Evolutionary conservation across 495 filamentous ascomycete genomes (phyloP), one percentile per base, ranked within the genome.

Genomic region (Trichoderma reesei): DNA sequence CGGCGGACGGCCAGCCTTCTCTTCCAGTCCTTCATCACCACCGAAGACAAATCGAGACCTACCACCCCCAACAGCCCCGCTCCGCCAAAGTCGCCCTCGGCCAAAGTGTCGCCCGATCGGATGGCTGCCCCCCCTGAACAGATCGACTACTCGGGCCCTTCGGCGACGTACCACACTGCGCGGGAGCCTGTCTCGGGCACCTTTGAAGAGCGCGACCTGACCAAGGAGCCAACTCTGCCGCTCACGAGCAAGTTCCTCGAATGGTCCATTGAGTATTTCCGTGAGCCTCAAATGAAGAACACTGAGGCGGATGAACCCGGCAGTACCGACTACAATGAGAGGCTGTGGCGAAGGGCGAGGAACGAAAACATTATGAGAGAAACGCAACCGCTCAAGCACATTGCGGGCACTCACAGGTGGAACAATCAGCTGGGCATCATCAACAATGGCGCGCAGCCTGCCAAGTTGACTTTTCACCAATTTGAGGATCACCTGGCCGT

Each of bases 241-340:
- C 65, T 98, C 31, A 80, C 81, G 59, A 96, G 90, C 70, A 86
- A 83, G 26, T 97, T 98, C 76, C 79, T 95, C 67, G 90, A 95
- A 64, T 99, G 91, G 90, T 95, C 92, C 0, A 92, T 91, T 67
- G 93, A 97, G 78, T 98, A 99, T 73, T 99, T 97, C 83, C 90
- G 94, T 51, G 92, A 99, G 74, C 95, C 95, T 48, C 94, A 99
- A 75, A 99, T 99, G 94, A 94, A 93, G 70, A 87, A 90, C 14
- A 90, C 88, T 62, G 94, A 99, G 68, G 89, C 92, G 34, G 94
- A 99, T 66, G 94, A 99, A 74, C 94, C 94, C 26, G 94, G 94
- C 13, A 96, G 90, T 67, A 86, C 90, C n/a, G 92, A 98, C 69
- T 98, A 99, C 75, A 99, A 99, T 72, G 84, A 91, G 68, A 86